phyloP scores from a whole-genome alignment of 768 basidiomycete species.

The Xerocomellus amylosporus region DNA sequence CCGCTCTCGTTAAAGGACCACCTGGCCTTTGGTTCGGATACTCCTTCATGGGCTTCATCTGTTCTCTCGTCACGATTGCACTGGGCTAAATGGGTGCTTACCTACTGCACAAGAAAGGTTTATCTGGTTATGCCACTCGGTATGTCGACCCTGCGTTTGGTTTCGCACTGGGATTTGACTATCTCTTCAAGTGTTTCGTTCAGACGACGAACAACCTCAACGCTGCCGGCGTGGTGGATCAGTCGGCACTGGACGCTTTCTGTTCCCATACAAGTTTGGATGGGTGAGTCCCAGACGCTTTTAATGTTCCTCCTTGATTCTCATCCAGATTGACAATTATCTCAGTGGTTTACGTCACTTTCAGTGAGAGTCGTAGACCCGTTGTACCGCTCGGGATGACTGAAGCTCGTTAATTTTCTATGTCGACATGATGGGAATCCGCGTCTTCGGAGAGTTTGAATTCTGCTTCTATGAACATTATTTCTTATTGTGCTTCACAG shows the following conservation, averaged over 20 bases:
- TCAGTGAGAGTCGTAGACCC: conserved; percentile 39
- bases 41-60: conserved; percentile 49
- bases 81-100: conserved; percentile 39
- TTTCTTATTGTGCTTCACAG: background rate
- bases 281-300: conserved; percentile 30
- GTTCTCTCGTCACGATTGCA: conserved; percentile 58
- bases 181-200: conserved; percentile 59
- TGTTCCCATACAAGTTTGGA: too few relatives aligned
- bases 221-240: conserved; percentile 54
- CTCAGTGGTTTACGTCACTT: conserved; percentile 55
- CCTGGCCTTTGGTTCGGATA: conserved; percentile 43
- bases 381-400: background rate
- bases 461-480: too few relatives aligned
- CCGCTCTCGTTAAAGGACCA: conserved; percentile 53
- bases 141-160: conserved; percentile 68
- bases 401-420: conserved; percentile 40
- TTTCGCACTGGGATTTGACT: conserved; percentile 51
- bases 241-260: conserved; percentile 47
- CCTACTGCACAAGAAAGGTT: conserved; percentile 59
- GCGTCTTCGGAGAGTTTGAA: conserved; percentile 56
- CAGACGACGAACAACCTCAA: conserved; percentile 67
- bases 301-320: background rate
- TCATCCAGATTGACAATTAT: conserved; percentile 1
- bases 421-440: conserved; percentile 60
- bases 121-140: conserved; percentile 56